Percentiles rank a stretch among this genome's conserved stretches.
Conservation (phyloP, 2,329 filamentous ascomycete genomes). For the Fusarium xylarioides region DNA sequence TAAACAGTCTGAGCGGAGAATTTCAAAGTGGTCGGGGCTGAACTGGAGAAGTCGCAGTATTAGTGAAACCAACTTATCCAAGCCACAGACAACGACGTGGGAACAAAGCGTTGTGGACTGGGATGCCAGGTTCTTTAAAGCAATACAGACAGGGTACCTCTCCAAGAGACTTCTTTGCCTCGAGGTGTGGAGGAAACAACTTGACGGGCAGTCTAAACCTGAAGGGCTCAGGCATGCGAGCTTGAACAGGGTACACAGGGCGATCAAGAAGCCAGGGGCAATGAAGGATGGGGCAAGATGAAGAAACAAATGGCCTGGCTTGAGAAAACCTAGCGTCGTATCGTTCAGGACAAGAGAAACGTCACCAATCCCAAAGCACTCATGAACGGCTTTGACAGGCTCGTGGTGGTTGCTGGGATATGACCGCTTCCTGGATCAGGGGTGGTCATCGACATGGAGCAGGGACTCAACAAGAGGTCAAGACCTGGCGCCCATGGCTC, state of each 20-base stretch:
- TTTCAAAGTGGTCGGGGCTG: slow-evolving; percentile 42
- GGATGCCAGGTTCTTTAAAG: slow-evolving; percentile 39
- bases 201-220: slow-evolving; percentile 43
- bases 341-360: slow-evolving; percentile 41
- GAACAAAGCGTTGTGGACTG: slow-evolving; percentile 40
- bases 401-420: slow-evolving; percentile 42
- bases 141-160: slow-evolving; percentile 24
- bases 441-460: slow-evolving; percentile 37
- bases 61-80: slow-evolving; percentile 43
- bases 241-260: slow-evolving; percentile 42
- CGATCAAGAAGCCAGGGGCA: slow-evolving; percentile 44
- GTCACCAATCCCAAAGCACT: slow-evolving; percentile 36
- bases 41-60: slow-evolving; percentile 40
- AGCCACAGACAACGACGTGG: slow-evolving; percentile 40
- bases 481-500: slow-evolving; percentile 35
- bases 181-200: slow-evolving; percentile 43
- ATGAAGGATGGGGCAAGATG: slow-evolving; percentile 36
- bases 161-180: slow-evolving; percentile 32
- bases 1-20: slow-evolving; percentile 41
- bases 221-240: slow-evolving; percentile 44
- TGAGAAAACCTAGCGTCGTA: slow-evolving; percentile 34
- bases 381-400: slow-evolving; percentile 40
- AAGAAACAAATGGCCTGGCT: slow-evolving; percentile 42
- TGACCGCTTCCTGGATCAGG: slow-evolving; percentile 36
- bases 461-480: slow-evolving; percentile 41